These are phyloP conservation scores for Angomonas deanei DNA, from an alignment of 208 protist species.

Conservation along the genomic window DNA sequence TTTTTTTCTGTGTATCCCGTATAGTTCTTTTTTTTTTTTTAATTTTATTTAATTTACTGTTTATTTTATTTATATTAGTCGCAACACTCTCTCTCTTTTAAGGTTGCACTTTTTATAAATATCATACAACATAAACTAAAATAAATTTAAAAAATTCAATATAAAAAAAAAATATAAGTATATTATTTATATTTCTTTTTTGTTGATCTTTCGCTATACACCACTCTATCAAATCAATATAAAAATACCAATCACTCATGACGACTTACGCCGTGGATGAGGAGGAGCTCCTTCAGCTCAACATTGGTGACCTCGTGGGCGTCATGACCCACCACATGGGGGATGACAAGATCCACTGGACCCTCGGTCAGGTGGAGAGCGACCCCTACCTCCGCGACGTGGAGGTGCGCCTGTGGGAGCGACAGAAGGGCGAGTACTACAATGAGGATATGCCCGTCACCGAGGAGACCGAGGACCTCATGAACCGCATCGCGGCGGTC, in stretches of 20 bases:
- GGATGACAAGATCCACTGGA: conserved; percentile 68
- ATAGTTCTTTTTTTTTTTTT: conserved; percentile 8
- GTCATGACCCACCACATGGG: conserved; percentile 49
- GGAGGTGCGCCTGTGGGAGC: conserved; percentile 69
- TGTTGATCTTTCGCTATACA: conserved; percentile 6
- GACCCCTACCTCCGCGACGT: conserved; percentile 66
- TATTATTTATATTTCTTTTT: conserved; percentile 4
- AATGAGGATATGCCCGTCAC: conserved; percentile 36
- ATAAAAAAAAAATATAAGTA: conserved; percentile 1
- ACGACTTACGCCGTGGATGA: conserved; percentile 14
- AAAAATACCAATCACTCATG: conserved; percentile 11
- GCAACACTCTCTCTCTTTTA: neutral
- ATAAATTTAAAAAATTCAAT: neutral
- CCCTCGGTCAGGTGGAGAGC: conserved; percentile 63
- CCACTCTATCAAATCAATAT: neutral
- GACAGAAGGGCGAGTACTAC: conserved; percentile 35
- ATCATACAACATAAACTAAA: neutral
- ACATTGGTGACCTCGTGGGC: conserved; percentile 71
- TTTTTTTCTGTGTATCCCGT: conserved; percentile 5
- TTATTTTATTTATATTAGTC: neutral
- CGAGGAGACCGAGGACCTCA: conserved; percentile 49
- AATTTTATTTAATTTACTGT: conserved; percentile 2
- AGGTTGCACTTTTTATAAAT: neutral
- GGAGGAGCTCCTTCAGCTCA: conserved; percentile 33
- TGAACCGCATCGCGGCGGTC: conserved; percentile 44